Percentiles rank a stretch among this genome's conserved stretches.
These are phyloP conservation scores for Trichoderma virens DNA, from an alignment of 495 filamentous ascomycete genomes.

Conservation along the genomic window DNA sequence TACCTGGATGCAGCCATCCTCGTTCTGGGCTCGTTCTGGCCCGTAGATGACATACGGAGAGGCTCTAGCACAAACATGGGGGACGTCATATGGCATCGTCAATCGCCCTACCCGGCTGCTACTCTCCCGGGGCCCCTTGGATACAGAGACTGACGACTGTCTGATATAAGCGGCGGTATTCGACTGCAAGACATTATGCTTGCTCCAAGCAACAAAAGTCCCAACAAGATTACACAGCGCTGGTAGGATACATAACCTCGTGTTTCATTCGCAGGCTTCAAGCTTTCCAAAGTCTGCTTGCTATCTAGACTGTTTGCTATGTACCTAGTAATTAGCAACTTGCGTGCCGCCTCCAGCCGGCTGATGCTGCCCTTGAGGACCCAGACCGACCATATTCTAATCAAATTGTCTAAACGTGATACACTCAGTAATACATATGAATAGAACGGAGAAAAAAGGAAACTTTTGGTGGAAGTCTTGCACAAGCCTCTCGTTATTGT, in stretches of 20 bases:
- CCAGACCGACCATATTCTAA: neutral
- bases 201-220: neutral
- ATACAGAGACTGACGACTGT: neutral
- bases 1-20: no score
- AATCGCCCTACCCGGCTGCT: neutral
- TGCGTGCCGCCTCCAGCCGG: neutral
- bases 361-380: neutral
- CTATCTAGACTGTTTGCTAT: neutral
- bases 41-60: no score
- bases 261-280: neutral
- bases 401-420: neutral
- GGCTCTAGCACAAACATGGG: neutral
- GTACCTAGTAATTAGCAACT: neutral
- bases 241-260: neutral
- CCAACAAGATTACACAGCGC: neutral
- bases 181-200: no score
- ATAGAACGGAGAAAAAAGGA: neutral
- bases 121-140: no score
- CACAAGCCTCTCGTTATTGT: no score
- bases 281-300: neutral
- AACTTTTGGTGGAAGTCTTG: no score
- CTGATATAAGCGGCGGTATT: neutral
- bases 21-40: no score
- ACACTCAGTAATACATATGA: neutral
- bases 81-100: neutral